A percentile compares a stretch with the other conserved stretches of the same genome.
These are phyloP conservation scores for Rhodotorula sp. DNA, from an alignment of 1,284 basidiomycete species.

Conservation along the genomic window DNA sequence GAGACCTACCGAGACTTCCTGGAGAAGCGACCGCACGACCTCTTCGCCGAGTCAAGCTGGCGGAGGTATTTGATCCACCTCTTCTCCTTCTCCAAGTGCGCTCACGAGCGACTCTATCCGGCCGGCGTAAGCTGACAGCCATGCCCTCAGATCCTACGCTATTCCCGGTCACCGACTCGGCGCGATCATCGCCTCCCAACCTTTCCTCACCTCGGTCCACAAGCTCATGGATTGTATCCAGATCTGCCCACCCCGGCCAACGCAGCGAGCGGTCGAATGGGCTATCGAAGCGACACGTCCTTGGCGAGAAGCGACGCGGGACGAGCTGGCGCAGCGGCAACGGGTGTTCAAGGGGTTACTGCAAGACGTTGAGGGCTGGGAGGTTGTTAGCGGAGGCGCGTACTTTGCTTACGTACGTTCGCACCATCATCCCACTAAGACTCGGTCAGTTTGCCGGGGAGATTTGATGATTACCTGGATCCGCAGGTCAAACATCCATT, in stretches of 20 bases:
- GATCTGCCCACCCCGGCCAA: slow-evolving; percentile 70
- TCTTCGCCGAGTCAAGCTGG: slow-evolving; percentile 56
- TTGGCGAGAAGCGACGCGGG: slow-evolving; percentile 57
- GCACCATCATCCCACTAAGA: too few relatives aligned
- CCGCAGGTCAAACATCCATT: slow-evolving; percentile 63
- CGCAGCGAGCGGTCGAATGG: slow-evolving; percentile 63
- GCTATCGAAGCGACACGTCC: slow-evolving; percentile 24
- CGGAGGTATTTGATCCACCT: slow-evolving; percentile 65
- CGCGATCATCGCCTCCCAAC: slow-evolving; percentile 64
- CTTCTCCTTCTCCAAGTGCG: slow-evolving; percentile 62
- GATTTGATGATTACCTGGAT: neutral
- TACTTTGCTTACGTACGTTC: slow-evolving; percentile 48
- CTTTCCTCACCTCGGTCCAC: slow-evolving; percentile 58
- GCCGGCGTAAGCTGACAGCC: too few relatives aligned
- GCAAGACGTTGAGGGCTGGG: slow-evolving; percentile 46
- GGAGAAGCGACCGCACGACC: slow-evolving; percentile 36
- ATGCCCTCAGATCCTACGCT: slow-evolving; percentile 66
- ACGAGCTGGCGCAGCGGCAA: slow-evolving; percentile 60
- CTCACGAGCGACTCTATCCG: neutral
- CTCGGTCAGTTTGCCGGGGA: neutral
- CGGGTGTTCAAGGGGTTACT: slow-evolving; percentile 55
- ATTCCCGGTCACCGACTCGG: slow-evolving; percentile 84
- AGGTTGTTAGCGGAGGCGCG: slow-evolving; percentile 44
- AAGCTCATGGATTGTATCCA: slow-evolving; percentile 73
- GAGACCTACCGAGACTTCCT: slow-evolving; percentile 84